Percentiles rank a stretch among this genome's conserved stretches.
These are phyloP conservation scores for Margaritispora aquatica DNA, from an alignment of 495 filamentous ascomycete species.

Conservation along the genomic window DNA sequence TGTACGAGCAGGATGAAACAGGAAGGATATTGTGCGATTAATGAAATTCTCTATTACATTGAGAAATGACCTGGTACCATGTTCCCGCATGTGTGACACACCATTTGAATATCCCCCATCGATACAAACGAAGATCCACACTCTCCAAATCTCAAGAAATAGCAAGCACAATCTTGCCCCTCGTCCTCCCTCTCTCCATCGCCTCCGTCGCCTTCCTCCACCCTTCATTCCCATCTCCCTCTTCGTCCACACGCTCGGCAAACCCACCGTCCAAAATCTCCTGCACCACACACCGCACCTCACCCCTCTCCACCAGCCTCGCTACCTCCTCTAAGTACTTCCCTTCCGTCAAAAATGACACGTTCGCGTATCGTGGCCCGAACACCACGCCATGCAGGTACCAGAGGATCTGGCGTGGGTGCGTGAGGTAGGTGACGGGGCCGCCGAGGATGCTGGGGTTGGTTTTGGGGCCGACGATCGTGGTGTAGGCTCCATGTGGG, in stretches of 20 bases:
- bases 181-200: conserved; percentile 18
- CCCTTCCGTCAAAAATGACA: conserved; percentile 9
- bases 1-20: neutral
- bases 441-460: conserved; percentile 16
- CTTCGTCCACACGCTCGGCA: conserved; percentile 6
- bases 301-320: conserved; percentile 19
- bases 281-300: conserved; percentile 19
- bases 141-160: neutral
- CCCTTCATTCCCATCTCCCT: neutral
- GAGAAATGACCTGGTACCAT: no score
- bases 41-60: no score
- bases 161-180: conserved; percentile 25
- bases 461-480: conserved; percentile 27
- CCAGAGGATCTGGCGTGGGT: conserved; percentile 18
- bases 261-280: conserved; percentile 20
- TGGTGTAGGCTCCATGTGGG: conserved; percentile 22
- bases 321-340: conserved; percentile 17
- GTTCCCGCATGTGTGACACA: no score
- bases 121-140: no score
- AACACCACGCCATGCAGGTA: conserved; percentile 22
- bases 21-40: neutral
- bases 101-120: no score
- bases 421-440: conserved; percentile 22
- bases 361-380: conserved; percentile 23
- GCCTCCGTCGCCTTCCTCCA: conserved; percentile 15